Percentiles rank a stretch among this genome's conserved stretches.
Evolutionary conservation across 176 grass and related monocot species (phyloP).

Genomic region (Themeda triandra): DNA sequence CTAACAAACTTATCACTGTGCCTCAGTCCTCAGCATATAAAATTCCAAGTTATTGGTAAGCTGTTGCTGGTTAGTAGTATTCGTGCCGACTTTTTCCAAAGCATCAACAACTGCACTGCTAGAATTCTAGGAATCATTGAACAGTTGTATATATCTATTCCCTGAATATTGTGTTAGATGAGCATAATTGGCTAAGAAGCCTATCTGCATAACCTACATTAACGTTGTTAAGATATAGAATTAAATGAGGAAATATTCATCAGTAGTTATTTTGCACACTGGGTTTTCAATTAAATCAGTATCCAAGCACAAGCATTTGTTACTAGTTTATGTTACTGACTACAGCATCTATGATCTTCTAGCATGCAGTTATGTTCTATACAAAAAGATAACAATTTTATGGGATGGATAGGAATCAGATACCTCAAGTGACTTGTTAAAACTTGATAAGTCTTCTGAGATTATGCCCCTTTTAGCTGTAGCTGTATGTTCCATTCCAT

Average conservation of each 20-base stretch:
- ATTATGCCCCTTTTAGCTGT: slow-evolving; percentile 31
- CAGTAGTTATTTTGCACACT: background rate
- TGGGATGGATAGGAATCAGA: background rate
- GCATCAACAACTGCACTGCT: background rate
- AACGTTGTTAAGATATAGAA: background rate
- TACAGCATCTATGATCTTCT: background rate
- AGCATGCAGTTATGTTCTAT: background rate
- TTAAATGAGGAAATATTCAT: background rate
- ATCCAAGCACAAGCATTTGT: background rate
- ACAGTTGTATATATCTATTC: background rate
- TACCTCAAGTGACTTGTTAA: slow-evolving; percentile 34
- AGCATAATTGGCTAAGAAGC: background rate
- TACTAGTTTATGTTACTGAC: background rate
- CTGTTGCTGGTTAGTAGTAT: background rate
- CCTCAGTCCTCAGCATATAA: background rate
- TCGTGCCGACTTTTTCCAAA: background rate
- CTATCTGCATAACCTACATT: background rate
- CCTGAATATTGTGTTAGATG: background rate
- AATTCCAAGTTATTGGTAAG: background rate
- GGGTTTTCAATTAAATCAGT: background rate
- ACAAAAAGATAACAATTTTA: background rate
- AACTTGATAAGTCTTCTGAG: slow-evolving; percentile 33
- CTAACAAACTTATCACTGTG: background rate
- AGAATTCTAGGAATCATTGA: background rate
- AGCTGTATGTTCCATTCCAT: slow-evolving; percentile 23